Conservation (phyloP, 2,329 filamentous ascomycete genomes). For the Kalmusia sp. region DNA sequence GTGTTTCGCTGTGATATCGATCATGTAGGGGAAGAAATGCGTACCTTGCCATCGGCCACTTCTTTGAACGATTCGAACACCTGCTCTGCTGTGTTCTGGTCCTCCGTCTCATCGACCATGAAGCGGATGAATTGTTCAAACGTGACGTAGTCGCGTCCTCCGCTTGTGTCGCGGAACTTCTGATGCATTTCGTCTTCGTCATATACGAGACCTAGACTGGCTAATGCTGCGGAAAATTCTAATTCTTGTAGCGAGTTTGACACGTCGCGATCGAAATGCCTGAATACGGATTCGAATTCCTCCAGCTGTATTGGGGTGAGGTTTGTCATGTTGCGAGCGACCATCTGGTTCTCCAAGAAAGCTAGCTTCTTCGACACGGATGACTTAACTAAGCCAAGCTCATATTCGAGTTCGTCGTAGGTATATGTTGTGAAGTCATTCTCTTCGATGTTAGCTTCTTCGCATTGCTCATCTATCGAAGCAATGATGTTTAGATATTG, state of each 20-base stretch:
- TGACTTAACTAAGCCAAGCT: slow-evolving; percentile 87
- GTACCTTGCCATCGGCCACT: slow-evolving; percentile 91
- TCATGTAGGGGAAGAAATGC: slow-evolving; percentile 25
- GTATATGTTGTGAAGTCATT: slow-evolving; percentile 99
- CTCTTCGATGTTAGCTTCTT: slow-evolving; percentile 97
- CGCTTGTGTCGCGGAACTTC: slow-evolving; percentile 87
- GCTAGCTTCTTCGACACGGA: slow-evolving; percentile 95
- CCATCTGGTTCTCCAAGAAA: slow-evolving; percentile 98
- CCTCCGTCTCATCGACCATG: slow-evolving; percentile 99
- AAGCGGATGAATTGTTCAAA: slow-evolving; percentile 99
- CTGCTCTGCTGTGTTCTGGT: slow-evolving; percentile 98
- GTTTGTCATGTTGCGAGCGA: slow-evolving; percentile 98
- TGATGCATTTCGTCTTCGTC: slow-evolving; percentile 98
- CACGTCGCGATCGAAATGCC: slow-evolving; percentile 94
- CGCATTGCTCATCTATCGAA: slow-evolving; percentile 84
- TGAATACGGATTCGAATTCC: slow-evolving; percentile 97
- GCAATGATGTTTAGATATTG: slow-evolving; percentile 89
- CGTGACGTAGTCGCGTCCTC: slow-evolving; percentile 78
- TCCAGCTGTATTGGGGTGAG: slow-evolving; percentile 97
- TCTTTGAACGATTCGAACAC: slow-evolving; percentile 98
- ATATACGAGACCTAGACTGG: slow-evolving; percentile 94
- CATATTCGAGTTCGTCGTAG: slow-evolving; percentile 94
- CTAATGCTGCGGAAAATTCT: slow-evolving; percentile 93
- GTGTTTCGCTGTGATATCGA: slow-evolving; percentile 6
- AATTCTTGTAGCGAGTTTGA: slow-evolving; percentile 90